Evolutionary conservation across 352 stramenopile species (phyloP), one percentile per base, ranked within the genome.

Genomic region (Globisporangium alternatum): DNA sequence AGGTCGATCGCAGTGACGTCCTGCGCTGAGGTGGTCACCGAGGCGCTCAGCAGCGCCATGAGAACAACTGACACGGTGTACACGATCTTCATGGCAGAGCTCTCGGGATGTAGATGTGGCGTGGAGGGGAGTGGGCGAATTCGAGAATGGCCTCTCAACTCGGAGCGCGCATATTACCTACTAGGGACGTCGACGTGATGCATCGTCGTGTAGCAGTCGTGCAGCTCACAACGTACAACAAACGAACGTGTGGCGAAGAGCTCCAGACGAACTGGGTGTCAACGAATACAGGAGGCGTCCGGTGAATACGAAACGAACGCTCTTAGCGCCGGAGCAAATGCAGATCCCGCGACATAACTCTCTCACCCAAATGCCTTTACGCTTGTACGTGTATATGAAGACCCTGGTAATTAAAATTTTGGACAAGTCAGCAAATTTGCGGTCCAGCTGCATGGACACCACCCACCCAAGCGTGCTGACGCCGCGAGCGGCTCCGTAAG

Each of bases 51-150:
- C 39, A 61, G 33, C 2, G 55, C 55, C 35, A 61, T 25, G 55
- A 61, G 21, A 21, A 39, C 21, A 49, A 61, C 21, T 39, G 55
- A 61, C 33, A 61, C 55, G 10, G 55, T 51, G 55, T 39, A 61
- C 21, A 52, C 39, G 22, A 61, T 47, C 37, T 61, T 61, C 55
- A 61, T 61, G 9, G 12, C 17, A 6, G 30, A 56, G 15, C 49
- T 56, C 25, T 37, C 39, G 2, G 25, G 25, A 25, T 5, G 49
- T 5, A 15, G 15, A 7, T 22, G 47, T 1, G 28, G 15, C 5
- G 25, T 56, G 19, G 49, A 19, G 19, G 30, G 25, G 15, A 19
- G 10, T 37, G 25, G 13, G 49, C 15, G 49, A 56, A 39, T 56
- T 56, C 25, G 17, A 22, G 49, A 56, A 56, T 56, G 25, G 21